Conservation (phyloP, 2,329 filamentous ascomycete genomes). For the Thelonectria blattea region DNA sequence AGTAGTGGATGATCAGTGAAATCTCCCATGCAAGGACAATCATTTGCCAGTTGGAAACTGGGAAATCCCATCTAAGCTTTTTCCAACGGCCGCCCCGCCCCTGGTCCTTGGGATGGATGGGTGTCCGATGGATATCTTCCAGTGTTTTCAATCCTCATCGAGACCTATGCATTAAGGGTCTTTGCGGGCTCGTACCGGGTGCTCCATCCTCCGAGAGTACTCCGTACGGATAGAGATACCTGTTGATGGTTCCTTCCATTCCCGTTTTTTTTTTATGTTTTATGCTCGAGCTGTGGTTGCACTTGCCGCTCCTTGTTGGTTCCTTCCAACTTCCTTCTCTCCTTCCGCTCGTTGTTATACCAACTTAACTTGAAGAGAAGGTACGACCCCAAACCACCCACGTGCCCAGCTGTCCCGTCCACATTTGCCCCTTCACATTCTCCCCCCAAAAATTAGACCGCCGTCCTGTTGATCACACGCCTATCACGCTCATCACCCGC, state of each 20-base stretch:
- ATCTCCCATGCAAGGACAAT: background rate
- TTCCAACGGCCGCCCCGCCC: constrained; percentile 13
- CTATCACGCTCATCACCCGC: background rate
- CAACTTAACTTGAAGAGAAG: too few relatives aligned
- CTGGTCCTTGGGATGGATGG: background rate
- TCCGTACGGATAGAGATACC: too few relatives aligned
- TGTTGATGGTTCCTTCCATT: background rate
- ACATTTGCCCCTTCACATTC: background rate
- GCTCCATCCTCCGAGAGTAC: background rate
- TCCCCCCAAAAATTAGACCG: background rate
- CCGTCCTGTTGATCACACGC: background rate
- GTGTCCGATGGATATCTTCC: background rate
- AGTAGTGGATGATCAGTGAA: constrained; percentile 7
- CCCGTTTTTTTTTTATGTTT: background rate
- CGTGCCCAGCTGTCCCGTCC: background rate
- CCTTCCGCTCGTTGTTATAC: background rate
- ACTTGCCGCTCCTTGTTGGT: background rate
- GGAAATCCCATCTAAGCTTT: too few relatives aligned
- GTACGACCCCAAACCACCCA: background rate
- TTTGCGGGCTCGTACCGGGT: background rate
- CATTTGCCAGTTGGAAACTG: too few relatives aligned
- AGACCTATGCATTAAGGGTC: constrained; percentile 3
- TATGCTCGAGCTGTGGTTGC: background rate
- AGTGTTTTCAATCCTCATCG: background rate
- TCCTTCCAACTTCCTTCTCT: background rate